Base-by-base conservation (phyloP, 345 rosid species). In the Citrus medica region DNA sequence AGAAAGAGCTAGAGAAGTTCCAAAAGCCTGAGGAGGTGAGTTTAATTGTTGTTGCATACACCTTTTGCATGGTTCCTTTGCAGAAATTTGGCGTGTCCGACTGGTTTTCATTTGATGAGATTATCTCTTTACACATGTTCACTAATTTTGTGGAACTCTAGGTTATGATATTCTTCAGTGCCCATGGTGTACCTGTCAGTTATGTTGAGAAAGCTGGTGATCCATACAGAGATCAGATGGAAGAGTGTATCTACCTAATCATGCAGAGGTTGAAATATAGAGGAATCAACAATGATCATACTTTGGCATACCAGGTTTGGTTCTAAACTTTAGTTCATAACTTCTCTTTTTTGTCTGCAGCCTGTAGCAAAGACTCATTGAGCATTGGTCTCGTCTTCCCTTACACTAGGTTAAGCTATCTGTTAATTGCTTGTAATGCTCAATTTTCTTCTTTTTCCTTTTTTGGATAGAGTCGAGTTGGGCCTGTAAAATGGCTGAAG, bases 181-280 rank as follows among this genome's bases (percentile, higher is more conserved):
- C 97, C 22, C 99, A 96, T 84, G 98, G 98, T 66, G 98, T 96
- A 73, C 97, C 98, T 8, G 91, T 92, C 74, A 94, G 94, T 74
- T 96, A 96, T 56, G 94, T 94, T 69, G 91, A 87, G 83, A 86
- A 92, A 76, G 91, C 96, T 37, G 97, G 98, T 84, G 95, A 94
- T 74, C 97, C 99, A 0, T 94, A 94, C 92, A 91, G 86, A 87
- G 92, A 89, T 76, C 97, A 96, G 86, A 96, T 96, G 98, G 98
- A 96, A 79, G 93, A 92, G 78, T 96, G 98, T 75, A 91, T 96
- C 42, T 76, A 72, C 82, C 85, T 96, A 78, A 94, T 96, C 83
- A 94, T 91, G 95, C 88, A 84, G 82, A 93, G 91, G 83, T 79
- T 96, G 71, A 96, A 92, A 83, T 82, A 92, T 69, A 84, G 98